Percentiles rank a stretch among this genome's conserved stretches.
Evolutionary conservation across 306 rosid species (phyloP).

Genomic region (Leucaena leucocephala): DNA sequence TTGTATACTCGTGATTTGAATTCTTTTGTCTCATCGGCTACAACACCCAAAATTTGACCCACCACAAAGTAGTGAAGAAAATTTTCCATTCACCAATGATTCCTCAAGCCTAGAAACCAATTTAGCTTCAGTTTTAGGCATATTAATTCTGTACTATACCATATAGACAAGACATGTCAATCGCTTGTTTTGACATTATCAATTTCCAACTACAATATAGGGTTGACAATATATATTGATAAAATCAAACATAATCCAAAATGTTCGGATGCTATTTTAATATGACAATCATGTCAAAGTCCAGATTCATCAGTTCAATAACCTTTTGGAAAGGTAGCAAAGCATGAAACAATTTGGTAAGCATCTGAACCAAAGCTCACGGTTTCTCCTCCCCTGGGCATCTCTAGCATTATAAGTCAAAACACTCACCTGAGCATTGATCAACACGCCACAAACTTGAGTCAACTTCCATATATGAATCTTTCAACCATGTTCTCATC

Average conservation of each 20-base stretch:
- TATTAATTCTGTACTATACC: too few species aligned
- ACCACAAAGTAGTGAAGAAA: not conserved
- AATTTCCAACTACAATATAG: not conserved
- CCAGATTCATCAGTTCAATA: slow-evolving; percentile 2
- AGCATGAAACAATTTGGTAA: not conserved
- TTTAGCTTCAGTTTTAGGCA: too few species aligned
- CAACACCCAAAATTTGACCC: not conserved
- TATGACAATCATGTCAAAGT: not conserved
- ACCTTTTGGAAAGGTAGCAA: not conserved
- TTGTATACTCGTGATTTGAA: not conserved
- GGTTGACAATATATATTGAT: not conserved
- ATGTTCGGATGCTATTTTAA: not conserved
- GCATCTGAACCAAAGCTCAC: not conserved
- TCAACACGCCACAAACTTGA: not conserved
- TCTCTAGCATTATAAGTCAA: not conserved
- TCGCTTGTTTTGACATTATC: not conserved
- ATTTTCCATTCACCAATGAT: too few species aligned
- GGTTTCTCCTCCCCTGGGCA: not conserved
- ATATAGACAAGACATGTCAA: not conserved
- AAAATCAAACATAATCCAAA: not conserved
- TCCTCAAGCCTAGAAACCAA: too few species aligned
- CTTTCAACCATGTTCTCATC: not conserved
- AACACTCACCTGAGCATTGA: not conserved
- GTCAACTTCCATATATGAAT: not conserved
- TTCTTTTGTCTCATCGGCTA: not conserved